phyloP scores from a whole-genome alignment of 2,329 filamentous ascomycete species.

The Metarhizium anisopliae region DNA sequence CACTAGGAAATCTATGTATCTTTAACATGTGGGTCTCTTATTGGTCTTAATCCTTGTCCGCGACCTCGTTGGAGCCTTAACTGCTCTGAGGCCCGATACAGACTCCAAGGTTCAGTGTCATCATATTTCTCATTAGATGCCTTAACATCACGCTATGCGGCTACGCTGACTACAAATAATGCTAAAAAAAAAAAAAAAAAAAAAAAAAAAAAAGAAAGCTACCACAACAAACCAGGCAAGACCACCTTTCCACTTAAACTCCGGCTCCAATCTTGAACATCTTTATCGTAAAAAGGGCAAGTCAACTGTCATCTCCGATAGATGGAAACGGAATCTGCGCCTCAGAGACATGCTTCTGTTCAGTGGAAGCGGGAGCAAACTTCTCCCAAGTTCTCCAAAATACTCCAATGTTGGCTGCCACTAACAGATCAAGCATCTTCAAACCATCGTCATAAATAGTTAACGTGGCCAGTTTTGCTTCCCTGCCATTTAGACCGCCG shows the following conservation, averaged over 20 bases:
- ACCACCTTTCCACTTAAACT: neutral
- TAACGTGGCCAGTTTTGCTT: conserved; percentile 88
- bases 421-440: conserved; percentile 90
- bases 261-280: neutral
- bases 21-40: too few species aligned
- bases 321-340: neutral
- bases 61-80: too few species aligned
- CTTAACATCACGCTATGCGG: neutral
- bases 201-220: neutral
- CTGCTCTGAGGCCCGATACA: too few species aligned
- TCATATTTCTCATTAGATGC: neutral
- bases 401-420: conserved; percentile 82
- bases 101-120: neutral
- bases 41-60: too few species aligned
- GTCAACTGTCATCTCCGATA: too few species aligned
- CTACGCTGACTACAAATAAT: neutral
- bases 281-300: too few species aligned
- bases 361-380: conserved; percentile 23
- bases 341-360: neutral
- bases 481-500: conserved; percentile 74
- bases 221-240: neutral
- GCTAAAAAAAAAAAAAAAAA: neutral
- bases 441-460: conserved; percentile 82
- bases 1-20: too few species aligned
- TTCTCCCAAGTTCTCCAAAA: conserved; percentile 88